These are phyloP conservation scores for Massariosphaeria phaeospora DNA, from an alignment of 495 filamentous ascomycete species.

Conservation along the genomic window DNA sequence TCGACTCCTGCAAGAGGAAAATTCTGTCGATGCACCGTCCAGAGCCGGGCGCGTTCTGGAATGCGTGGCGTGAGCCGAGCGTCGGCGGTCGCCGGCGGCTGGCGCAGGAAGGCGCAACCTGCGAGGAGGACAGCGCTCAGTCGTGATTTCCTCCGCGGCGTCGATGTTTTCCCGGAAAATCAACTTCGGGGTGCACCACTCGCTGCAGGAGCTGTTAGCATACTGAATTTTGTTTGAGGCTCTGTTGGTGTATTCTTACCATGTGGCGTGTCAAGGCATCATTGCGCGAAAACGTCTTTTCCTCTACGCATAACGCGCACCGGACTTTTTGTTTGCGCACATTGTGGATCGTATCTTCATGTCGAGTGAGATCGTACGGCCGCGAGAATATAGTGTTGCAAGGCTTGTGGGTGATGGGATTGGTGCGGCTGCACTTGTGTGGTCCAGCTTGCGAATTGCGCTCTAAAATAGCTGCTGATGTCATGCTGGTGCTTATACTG, in stretches of 20 bases:
- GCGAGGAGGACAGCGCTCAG: slow-evolving; percentile 3
- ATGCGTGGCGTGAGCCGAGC: neutral
- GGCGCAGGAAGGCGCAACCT: neutral
- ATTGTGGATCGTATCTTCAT: slow-evolving; percentile 98
- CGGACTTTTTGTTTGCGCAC: slow-evolving; percentile 91
- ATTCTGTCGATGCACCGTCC: neutral
- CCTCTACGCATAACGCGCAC: slow-evolving; percentile 90
- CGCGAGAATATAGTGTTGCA: slow-evolving; percentile 95
- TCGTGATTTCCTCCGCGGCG: slow-evolving; percentile 31
- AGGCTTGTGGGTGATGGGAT: slow-evolving; percentile 91
- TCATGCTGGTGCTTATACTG: slow-evolving; percentile 45
- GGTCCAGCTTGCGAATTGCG: slow-evolving; percentile 82
- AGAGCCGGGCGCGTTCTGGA: neutral
- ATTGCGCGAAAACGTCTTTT: slow-evolving; percentile 91
- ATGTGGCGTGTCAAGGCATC: slow-evolving; percentile 91
- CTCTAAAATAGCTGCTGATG: slow-evolving; percentile 48
- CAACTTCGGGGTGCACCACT: slow-evolving; percentile 81
- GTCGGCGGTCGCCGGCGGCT: neutral
- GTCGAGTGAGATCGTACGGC: slow-evolving; percentile 95
- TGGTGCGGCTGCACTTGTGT: slow-evolving; percentile 85
- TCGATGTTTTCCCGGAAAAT: slow-evolving; percentile 63
- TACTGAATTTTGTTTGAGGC: neutral
- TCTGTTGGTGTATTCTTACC: slow-evolving; percentile 31
- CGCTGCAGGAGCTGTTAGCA: slow-evolving; percentile 40
- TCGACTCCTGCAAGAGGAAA: neutral